phyloP scores from a whole-genome alignment of 2,329 filamentous ascomycete genomes.

The Curvularia lunata region DNA sequence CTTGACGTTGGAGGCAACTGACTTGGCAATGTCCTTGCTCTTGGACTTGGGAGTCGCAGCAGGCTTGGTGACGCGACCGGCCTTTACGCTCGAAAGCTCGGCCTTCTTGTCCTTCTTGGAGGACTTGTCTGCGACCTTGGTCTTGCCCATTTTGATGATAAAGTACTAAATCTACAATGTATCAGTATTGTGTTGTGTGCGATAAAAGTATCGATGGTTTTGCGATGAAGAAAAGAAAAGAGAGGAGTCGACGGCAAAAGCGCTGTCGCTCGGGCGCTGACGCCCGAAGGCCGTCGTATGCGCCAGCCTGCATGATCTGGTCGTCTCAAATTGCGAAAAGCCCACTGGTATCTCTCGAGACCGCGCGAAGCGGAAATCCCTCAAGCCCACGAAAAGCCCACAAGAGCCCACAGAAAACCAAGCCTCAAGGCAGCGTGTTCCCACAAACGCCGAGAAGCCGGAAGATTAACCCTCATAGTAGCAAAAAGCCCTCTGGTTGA shows the following conservation, averaged over 20 bases:
- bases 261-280: conserved; percentile 35
- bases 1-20: conserved; percentile 44
- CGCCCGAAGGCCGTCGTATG: conserved; percentile 23
- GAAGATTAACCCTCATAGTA: conserved; percentile 51
- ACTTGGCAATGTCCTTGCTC: conserved; percentile 71
- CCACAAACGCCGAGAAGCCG: conserved; percentile 59
- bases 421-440: conserved; percentile 58
- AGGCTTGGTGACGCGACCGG: conserved; percentile 70
- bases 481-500: conserved; percentile 49
- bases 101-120: conserved; percentile 66
- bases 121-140: conserved; percentile 42
- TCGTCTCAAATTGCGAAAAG: conserved; percentile 52
- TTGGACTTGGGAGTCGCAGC: conserved; percentile 69
- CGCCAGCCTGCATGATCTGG: conserved; percentile 46
- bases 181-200: conserved; percentile 38
- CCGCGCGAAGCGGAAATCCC: conserved; percentile 48
- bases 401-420: conserved; percentile 55
- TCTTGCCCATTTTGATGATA: conserved; percentile 46
- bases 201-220: conserved; percentile 8
- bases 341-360: conserved; percentile 52
- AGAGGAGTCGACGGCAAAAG: conserved; percentile 31
- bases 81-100: conserved; percentile 66
- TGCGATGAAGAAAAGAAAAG: conserved; percentile 19
- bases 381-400: conserved; percentile 55
- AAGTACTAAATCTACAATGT: conserved; percentile 37